Evolutionary conservation across 495 filamentous ascomycete genomes (phyloP).

Genomic region (Xylaria scruposa): DNA sequence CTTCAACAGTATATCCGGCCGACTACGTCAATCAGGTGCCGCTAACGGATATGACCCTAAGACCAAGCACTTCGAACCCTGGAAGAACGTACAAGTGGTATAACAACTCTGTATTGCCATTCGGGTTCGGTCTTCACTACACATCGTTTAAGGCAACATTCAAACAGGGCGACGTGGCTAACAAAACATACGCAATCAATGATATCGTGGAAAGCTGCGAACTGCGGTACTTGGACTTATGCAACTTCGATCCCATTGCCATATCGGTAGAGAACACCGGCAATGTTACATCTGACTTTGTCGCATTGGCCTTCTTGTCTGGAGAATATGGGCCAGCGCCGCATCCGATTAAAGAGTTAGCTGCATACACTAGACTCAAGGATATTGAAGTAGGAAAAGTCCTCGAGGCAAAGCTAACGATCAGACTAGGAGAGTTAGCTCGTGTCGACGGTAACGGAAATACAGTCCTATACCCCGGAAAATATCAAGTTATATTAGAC

Average conservation of each 20-base stretch:
- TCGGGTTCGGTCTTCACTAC: conserved; percentile 61
- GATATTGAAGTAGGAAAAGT: conserved; percentile 56
- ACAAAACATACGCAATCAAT: conserved; percentile 38
- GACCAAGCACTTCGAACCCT: conserved; percentile 42
- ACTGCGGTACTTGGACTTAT: conserved; percentile 49
- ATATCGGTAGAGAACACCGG: conserved; percentile 60
- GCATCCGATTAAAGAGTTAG: conserved; percentile 64
- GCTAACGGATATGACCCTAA: conserved; percentile 53
- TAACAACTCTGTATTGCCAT: conserved; percentile 51
- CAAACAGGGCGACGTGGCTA: conserved; percentile 38
- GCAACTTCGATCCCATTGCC: conserved; percentile 49
- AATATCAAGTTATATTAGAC: conserved; percentile 66
- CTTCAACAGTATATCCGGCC: conserved; percentile 61
- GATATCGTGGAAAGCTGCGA: conserved; percentile 42
- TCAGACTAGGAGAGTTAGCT: conserved; percentile 65
- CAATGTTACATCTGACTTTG: conserved; percentile 57
- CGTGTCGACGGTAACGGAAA: conserved; percentile 65
- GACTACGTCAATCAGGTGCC: conserved; percentile 47
- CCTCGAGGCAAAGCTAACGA: conserved; percentile 48
- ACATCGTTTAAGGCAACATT: conserved; percentile 57
- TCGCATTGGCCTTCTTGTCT: conserved; percentile 58
- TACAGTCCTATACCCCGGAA: conserved; percentile 68
- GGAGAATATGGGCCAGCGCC: conserved; percentile 62
- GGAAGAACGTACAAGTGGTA: conserved; percentile 60
- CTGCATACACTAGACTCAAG: conserved; percentile 60